Conservation (phyloP, 2,329 filamentous ascomycete species). For the Fusarium humuli region DNA sequence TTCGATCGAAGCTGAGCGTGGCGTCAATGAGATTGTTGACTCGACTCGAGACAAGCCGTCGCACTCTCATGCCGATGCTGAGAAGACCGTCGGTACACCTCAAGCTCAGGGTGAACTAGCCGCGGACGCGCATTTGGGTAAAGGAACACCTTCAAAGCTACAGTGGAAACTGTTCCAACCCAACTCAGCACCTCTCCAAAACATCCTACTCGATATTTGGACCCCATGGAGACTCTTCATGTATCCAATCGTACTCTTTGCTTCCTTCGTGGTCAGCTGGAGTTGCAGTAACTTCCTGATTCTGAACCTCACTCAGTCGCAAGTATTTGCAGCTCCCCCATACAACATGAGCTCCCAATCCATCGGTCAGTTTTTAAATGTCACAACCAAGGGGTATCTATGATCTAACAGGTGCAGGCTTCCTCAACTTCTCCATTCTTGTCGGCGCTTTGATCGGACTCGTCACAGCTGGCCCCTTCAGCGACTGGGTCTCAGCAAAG, state of each 20-base stretch:
- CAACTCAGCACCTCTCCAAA: slow-evolving; percentile 1
- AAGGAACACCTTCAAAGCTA: background rate
- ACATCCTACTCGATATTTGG: background rate
- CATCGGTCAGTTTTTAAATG: background rate
- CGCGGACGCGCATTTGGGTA: background rate
- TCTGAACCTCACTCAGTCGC: slow-evolving; percentile 8
- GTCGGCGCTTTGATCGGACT: slow-evolving; percentile 2
- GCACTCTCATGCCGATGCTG: background rate
- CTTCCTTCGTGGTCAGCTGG: slow-evolving; percentile 13
- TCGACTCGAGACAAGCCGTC: background rate
- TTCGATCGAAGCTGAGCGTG: background rate
- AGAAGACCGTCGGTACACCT: background rate
- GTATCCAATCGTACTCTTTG: slow-evolving; percentile 7
- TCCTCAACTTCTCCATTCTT: slow-evolving; percentile 8
- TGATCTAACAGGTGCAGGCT: background rate
- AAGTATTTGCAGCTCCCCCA: slow-evolving; percentile 7
- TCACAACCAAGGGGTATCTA: background rate
- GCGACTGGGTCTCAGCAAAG: slow-evolving; percentile 4
- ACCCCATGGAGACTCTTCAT: slow-evolving; percentile 1
- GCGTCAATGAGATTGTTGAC: background rate
- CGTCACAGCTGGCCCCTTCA: slow-evolving; percentile 1
- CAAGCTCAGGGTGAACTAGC: background rate
- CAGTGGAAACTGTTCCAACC: slow-evolving; percentile 2
- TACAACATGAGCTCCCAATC: slow-evolving; percentile 9
- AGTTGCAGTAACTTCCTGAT: slow-evolving; percentile 19